phyloP scores from a whole-genome alignment of 495 filamentous ascomycete species.

The Annulohypoxylon stygium region DNA sequence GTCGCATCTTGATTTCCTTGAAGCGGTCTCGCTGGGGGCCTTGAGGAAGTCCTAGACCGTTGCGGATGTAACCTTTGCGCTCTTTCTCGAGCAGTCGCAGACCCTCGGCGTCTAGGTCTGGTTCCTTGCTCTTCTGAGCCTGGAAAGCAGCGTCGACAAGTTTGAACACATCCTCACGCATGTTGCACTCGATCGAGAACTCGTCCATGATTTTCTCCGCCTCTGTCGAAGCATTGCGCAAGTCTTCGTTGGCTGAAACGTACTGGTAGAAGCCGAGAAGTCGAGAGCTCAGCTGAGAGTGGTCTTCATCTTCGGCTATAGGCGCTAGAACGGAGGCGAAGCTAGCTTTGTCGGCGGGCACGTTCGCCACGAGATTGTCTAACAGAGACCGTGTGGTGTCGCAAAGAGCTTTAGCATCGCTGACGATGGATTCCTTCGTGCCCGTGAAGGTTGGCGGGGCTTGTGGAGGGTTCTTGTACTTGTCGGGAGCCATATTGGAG shows the following conservation, averaged over 20 bases:
- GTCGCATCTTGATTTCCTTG: conserved; percentile 73
- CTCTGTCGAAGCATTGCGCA: conserved; percentile 73
- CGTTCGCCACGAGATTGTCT: conserved; percentile 77
- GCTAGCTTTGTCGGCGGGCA: conserved; percentile 72
- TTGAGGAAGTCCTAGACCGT: conserved; percentile 67
- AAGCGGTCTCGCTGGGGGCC: conserved; percentile 70
- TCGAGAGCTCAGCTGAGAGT: conserved; percentile 67
- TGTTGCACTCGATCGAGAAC: conserved; percentile 69
- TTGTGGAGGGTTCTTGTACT: conserved; percentile 81
- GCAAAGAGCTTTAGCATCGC: conserved; percentile 81
- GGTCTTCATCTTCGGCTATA: conserved; percentile 76
- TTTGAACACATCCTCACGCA: conserved; percentile 72
- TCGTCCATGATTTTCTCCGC: conserved; percentile 72
- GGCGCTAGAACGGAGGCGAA: conserved; percentile 76
- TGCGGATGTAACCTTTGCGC: conserved; percentile 68
- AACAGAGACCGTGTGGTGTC: conserved; percentile 75
- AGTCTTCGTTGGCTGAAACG: conserved; percentile 74
- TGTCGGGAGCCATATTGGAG: conserved; percentile 54
- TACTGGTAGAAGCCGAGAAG: conserved; percentile 85
- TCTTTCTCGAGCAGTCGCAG: conserved; percentile 68
- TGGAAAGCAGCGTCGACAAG: conserved; percentile 68
- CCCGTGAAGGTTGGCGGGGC: conserved; percentile 87
- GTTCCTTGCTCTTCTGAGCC: conserved; percentile 57
- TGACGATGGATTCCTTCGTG: conserved; percentile 79
- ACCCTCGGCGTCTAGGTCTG: conserved; percentile 63